Conservation (phyloP, 306 rosid genomes). For the Quercus rubra region DNA sequence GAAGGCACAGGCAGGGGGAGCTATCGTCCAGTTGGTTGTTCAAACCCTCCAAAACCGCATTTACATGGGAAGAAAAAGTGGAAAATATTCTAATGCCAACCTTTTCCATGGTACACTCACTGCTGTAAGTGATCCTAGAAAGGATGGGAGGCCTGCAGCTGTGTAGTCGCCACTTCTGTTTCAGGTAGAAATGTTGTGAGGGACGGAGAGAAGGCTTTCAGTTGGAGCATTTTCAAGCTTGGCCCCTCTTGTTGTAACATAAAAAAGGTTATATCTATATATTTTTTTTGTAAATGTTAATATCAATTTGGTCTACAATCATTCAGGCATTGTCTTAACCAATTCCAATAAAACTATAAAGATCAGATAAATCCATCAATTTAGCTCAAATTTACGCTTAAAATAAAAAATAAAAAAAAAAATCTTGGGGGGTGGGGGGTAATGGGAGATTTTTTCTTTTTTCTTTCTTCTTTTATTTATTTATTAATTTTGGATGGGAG, state of each 20-base stretch:
- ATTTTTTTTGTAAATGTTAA: background rate
- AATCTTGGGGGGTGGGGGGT: too few relatives aligned
- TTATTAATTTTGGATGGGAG: too few relatives aligned
- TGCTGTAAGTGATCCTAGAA: slow-evolving; percentile 87
- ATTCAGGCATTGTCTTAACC: background rate
- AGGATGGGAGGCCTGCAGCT: slow-evolving; percentile 80
- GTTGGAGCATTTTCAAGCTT: background rate
- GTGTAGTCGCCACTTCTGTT: slow-evolving; percentile 21
- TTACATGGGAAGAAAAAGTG: slow-evolving; percentile 29
- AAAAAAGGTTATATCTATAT: background rate
- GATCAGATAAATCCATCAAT: background rate
- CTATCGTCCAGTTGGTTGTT: slow-evolving; percentile 71
- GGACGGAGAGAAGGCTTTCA: background rate
- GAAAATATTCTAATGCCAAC: slow-evolving; percentile 19
- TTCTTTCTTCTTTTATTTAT: too few relatives aligned
- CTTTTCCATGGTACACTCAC: slow-evolving; percentile 51
- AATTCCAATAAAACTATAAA: background rate
- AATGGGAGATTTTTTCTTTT: too few relatives aligned
- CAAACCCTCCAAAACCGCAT: slow-evolving; percentile 41
- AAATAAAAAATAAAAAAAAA: too few relatives aligned
- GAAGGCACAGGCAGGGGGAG: slow-evolving; percentile 27
- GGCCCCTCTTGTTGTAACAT: background rate
- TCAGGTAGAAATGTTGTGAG: slow-evolving; percentile 2
- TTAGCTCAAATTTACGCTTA: background rate
- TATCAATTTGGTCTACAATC: background rate